phyloP scores from a whole-genome alignment of 2,329 filamentous ascomycete genomes.

The Rutstroemia sp. region DNA sequence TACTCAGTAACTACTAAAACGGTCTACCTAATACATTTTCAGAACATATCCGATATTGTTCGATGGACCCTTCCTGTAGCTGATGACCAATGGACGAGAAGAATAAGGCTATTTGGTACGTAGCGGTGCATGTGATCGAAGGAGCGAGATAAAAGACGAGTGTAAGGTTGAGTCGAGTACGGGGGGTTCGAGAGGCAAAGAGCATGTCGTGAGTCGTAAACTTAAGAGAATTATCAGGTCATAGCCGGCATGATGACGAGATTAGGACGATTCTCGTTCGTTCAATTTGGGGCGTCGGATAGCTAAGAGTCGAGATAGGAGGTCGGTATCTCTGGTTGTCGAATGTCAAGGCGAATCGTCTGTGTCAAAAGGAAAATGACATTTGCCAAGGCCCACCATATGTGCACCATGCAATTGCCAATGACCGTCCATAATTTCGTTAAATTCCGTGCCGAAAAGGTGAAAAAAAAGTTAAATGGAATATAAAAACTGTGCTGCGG shows the following conservation, averaged over 20 bases:
- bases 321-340: slow-evolving; percentile 31
- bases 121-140: slow-evolving; percentile 12
- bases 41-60: slow-evolving; percentile 20
- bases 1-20: slow-evolving; percentile 11
- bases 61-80: slow-evolving; percentile 15
- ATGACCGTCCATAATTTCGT: slow-evolving; percentile 33
- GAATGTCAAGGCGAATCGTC: slow-evolving; percentile 31
- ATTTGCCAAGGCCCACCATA: slow-evolving; percentile 22
- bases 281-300: slow-evolving; percentile 29
- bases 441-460: slow-evolving; percentile 30
- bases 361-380: slow-evolving; percentile 27
- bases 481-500: slow-evolving; percentile 28
- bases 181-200: slow-evolving; percentile 15
- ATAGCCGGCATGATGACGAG: slow-evolving; percentile 32
- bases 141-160: slow-evolving; percentile 23
- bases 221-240: slow-evolving; percentile 29
- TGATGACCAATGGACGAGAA: slow-evolving; percentile 15
- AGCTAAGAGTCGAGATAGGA: slow-evolving; percentile 30
- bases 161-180: slow-evolving; percentile 15
- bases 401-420: slow-evolving; percentile 25
- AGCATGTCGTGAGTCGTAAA: slow-evolving; percentile 26
- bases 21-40: slow-evolving; percentile 22
- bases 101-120: slow-evolving; percentile 16
- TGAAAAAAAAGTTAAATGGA: slow-evolving; percentile 22
- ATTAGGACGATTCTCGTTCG: slow-evolving; percentile 33